Evolutionary conservation across 225 moss, liverwort and hornwort genomes (phyloP), one percentile per base, ranked within the genome.

Genomic region (Physcomitrium patens): DNA sequence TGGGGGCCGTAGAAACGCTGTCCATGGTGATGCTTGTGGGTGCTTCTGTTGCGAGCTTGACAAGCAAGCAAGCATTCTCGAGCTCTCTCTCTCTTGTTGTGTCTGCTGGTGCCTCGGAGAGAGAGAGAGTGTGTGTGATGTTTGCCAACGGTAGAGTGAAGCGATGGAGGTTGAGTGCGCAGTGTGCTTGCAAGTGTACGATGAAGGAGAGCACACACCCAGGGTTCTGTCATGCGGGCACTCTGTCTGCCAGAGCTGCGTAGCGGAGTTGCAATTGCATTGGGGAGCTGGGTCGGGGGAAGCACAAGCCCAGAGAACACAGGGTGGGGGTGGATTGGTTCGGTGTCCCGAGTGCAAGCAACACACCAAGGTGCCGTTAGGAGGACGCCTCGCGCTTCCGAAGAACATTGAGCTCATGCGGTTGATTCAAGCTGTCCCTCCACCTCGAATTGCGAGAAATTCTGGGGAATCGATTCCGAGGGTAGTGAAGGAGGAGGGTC

Each of bases 391-490:
- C 46, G 82, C 68, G 17, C 86, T 94, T 42, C 96, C 96, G 14
- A 96, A 86, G 75, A 96, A 94, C 77, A 83, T 94, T 11, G 93
- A 92, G 65, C 92, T 96, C 42, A 87, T 96, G 82, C 93, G 96
- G 10, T 60, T 89, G 65, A 57, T 91, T 22, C 89, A 86, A 66
- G 78, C 71, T 1, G 19, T 67, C 24, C 60, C 65, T 20, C 67
- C 70, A 70, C 10, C 65, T 46, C 76, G 20, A 42, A 60, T 65
- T 17, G 2, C 17, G 12, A 1, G 17, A 7, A 31, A 65, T 17
- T 0, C 1, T 2, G 24, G 0, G 43, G 17, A 64, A 23, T 8
- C 5, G 14, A 47, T 27, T 20, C 51, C 1, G 37, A 59, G 48
- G 13, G 18, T 9, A 5, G 11, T 55, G 50, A 49, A 12, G 44